Base-by-base conservation (phyloP, 164 flowering plant species). In the Magnolia kwangsiensis region DNA sequence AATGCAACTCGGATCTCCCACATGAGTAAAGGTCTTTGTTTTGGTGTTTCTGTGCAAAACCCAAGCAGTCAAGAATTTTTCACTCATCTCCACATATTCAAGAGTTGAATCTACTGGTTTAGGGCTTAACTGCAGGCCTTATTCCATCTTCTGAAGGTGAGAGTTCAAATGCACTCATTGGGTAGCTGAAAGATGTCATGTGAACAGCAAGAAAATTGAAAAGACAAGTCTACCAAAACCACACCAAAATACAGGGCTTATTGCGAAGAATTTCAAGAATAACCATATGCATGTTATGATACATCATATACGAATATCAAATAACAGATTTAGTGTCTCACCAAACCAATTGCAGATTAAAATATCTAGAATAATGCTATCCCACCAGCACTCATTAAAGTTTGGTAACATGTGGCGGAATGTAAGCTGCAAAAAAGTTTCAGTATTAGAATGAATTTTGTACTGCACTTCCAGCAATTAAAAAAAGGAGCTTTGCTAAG, bases 351-450 rank as follows among this genome's bases (percentile, higher is more conserved):
- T 96, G 89, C 98, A 96, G 81, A 93, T 92, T 72, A 96, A 78
- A 66, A 95, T 90, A 75, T 96, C 99, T 75, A 95, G 92, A 77
- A 96, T 78, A 72, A 96, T 94, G 81, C 98, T 96, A 87, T 93
- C 98, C 98, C 98, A 94, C 98, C 98, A 96, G 85, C 98, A 96
- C 83, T 94, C 98, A 68, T 93, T 95, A 86, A 96, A 96, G 82
- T 96, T 96, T 50, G 99, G 99, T 74, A 96, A 77, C 99, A 96
- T 96, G 81, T 96, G 98, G 71, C 98, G 94, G 80, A 96, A 96
- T 59, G 99, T 96, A 70, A 96, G 87, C 98, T 96, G 94, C 73
- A 87, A 81, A 50, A 37, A 55, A 55, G 4, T 18, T 11, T 72
- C 66, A 78, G 27, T 71, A 65, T 18, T 63, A 69, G 21, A 63